phyloP scores from a whole-genome alignment of 176 grass and related monocot species.

The Urochloa ruziziensis region DNA sequence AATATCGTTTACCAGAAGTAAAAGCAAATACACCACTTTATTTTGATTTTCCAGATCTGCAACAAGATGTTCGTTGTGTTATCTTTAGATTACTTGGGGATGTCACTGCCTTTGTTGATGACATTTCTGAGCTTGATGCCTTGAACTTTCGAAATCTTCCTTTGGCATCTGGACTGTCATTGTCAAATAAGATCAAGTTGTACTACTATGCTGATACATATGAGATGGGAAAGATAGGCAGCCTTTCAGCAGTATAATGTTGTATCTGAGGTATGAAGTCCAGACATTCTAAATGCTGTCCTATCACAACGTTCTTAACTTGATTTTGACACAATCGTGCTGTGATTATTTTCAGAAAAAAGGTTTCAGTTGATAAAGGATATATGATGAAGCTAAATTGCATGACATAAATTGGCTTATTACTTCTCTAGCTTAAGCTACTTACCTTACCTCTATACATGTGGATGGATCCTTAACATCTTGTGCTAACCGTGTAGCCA shows the following conservation, averaged over 20 bases:
- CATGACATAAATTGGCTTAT: neutral
- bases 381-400: neutral
- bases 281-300: conserved; percentile 14
- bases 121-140: conserved; percentile 74
- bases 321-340: conserved; percentile 14
- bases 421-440: neutral
- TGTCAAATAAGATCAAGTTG: conserved; percentile 86
- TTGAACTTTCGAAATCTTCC: conserved; percentile 78
- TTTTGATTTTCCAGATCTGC: conserved; percentile 82
- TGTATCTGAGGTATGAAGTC: conserved; percentile 30
- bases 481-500: neutral
- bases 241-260: conserved; percentile 70
- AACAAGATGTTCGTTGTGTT: conserved; percentile 57
- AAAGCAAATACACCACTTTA: conserved; percentile 71
- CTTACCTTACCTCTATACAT: neutral
- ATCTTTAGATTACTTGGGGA: conserved; percentile 88
- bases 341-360: neutral
- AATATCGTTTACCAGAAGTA: conserved; percentile 82
- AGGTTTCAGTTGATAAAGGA: neutral
- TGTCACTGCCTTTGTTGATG: conserved; percentile 77
- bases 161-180: conserved; percentile 70
- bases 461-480: neutral
- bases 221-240: conserved; percentile 87
- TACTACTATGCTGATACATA: conserved; percentile 93
- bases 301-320: neutral